Evolutionary conservation across 2,329 filamentous ascomycete genomes (phyloP), one percentile per base, ranked within the genome.

Genomic region (Paecilomyces variotii): DNA sequence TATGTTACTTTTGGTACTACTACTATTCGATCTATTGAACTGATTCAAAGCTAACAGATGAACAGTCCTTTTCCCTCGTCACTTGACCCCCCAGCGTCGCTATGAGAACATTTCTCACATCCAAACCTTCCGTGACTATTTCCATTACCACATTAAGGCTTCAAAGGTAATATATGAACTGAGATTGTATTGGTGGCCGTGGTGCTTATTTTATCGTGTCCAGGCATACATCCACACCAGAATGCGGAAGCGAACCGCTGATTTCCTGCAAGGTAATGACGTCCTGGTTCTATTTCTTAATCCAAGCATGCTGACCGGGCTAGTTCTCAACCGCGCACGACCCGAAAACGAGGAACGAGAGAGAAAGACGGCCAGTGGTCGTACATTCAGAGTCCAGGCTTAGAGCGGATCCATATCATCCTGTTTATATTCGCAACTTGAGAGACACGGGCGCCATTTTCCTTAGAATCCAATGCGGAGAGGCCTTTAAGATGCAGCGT

Each of bases 71-170:
- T 99, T 99, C 80, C 93, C 94, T 53, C 88, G 94, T 64, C 95
- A 99, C 76, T 82, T 99, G 64, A 93, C 91, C 12, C 86, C 87
- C 12, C 91, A 97, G 76, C 86, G 91, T 72, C 90, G 95, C 79
- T 88, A 90, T 61, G 92, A 97, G 65, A 92, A 95, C 73, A 99
- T 99, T 67, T 97, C 92, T 55, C 95, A 99, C 75, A 97, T 99
- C 69, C 95, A 99, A 78, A 99, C 94, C 12, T 99, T 99, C 89
- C 90, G 94, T 65, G 94, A 99, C 73, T 99, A 99, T 78, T 99
- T 99, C 82, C 94, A 99, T 77, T 99, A 99, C 76, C 94, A 99
- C 77, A 99, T 99, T 79, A 99, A 99, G 79, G 95, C 94, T 30
- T 97, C 92, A 62, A 99, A 99, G 82, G 85, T 86, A 74, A 56